Evolutionary conservation across 331 rosid species (phyloP), one percentile per base, ranked within the genome.

Genomic region (Quercus phellos): DNA sequence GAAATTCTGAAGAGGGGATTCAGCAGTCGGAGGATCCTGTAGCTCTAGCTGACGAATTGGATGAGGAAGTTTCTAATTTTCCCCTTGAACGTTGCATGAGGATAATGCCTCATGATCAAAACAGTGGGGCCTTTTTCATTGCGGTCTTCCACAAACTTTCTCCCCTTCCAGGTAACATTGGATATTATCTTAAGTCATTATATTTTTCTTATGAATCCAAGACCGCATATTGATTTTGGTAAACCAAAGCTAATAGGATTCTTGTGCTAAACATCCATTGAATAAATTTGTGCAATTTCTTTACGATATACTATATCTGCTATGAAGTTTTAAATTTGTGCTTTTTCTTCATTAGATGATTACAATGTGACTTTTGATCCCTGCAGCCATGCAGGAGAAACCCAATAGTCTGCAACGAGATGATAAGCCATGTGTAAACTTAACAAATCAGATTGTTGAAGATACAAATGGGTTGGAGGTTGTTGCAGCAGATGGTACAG

Each of bases 71-170:
- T 82, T 93, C 90, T 63, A 88, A 81, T 59, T 91, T 93, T 74
- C 94, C 97, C 18, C 76, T 93, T 17, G 98, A 95, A 81, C 92
- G 76, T 72, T 91, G 98, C 87, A 91, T 89, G 94, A 93, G 99
- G 85, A 89, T 93, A 78, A 55, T 86, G 64, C 99, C 99, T 21
- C 99, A 95, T 84, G 99, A 95, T 93, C 98, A 95, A 84, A 95
- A 93, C 80, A 90, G 89, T 61, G 99, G 99, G 68, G 97, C 99
- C 80, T 95, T 95, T 84, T 95, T 95, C 68, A 87, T 95, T 83
- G 99, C 98, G 9, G 97, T 95, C 43, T 83, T 95, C 75, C 89
- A 79, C 76, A 95, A 95, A 86, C 85, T 84, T 74, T 89, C 94
- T 74, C 84, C 93, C 70, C 75, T 95, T 74, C 98, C 93, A 78